Evolutionary conservation across 495 filamentous ascomycete species (phyloP).

Genomic region (Hyaloscypha bicolor): DNA sequence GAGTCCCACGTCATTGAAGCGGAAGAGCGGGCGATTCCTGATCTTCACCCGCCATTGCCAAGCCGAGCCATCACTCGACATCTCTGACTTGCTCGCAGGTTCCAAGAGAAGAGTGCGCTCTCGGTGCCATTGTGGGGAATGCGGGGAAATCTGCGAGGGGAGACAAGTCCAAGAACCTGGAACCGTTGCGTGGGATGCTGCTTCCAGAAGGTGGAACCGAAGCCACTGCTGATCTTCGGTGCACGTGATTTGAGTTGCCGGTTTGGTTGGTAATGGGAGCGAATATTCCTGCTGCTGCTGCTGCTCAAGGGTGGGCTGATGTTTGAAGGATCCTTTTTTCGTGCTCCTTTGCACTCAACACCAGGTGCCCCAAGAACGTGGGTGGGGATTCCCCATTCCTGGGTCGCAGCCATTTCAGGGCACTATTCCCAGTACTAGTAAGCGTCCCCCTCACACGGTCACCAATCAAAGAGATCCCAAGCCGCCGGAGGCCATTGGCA

Average conservation of each 20-base stretch:
- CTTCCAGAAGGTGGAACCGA: slow-evolving; percentile 2
- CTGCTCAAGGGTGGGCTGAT: background rate
- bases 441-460: background rate
- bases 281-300: background rate
- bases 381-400: background rate
- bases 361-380: background rate
- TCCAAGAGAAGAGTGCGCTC: background rate
- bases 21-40: background rate
- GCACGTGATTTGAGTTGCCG: background rate
- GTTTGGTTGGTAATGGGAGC: background rate
- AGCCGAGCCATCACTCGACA: slow-evolving; percentile 2
- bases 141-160: background rate
- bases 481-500: background rate
- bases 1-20: background rate
- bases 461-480: background rate
- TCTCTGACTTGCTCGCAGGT: background rate
- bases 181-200: background rate
- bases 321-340: background rate
- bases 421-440: background rate
- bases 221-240: background rate
- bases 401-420: background rate
- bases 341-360: background rate
- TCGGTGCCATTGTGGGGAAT: slow-evolving; percentile 8
- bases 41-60: background rate
- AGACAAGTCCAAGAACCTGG: background rate